Base-by-base conservation (phyloP, 2,329 filamentous ascomycete species). In the Fusarium subglutinans region DNA sequence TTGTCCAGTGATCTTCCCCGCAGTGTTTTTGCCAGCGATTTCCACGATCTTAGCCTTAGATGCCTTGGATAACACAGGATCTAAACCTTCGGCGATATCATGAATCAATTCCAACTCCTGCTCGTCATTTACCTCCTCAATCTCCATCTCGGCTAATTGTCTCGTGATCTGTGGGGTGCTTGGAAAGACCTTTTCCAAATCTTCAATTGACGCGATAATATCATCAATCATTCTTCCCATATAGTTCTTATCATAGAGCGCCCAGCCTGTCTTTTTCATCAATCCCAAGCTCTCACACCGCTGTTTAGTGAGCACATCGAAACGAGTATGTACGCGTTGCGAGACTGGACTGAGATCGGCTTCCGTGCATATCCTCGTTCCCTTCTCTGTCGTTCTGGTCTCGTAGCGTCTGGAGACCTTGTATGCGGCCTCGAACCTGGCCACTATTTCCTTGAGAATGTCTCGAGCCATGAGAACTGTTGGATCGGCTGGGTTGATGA, bases 181-280 rank as follows among this genome's bases (percentile, higher is more conserved):
- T 4, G 55, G 55, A n/a, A 50, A 60, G 9, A 60, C n/a, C 2
- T 44, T 28, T 6, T 81, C 79, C 18, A 82, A 55, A 4, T 77
- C 74, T 22, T 80, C 75, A 3, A 81, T 50, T 11, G 77, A 74
- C 22, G 35, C 68, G 6, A 51, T 65, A 17, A 80, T 70, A 20
- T 79, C 51, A 6, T 62, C 51, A 11, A 81, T 57, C 7, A 81
- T 47, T 48, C 59, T 73, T 1, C 76, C 73, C 35, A 79, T 71
- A 26, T 70, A 47, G 28, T 71, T 60, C 12, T 28, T 35, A 20
- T 74, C 54, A 5, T 74, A 69, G 0, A 75, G 44, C 0, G 72
- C 62, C 71, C 65, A 75, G 2, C 22, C 24, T 2, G 62, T 20
- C 40, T 72, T 72, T 22, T 57, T 69, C 3, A 69, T 7, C 22